Conservation (phyloP, 345 rosid species). For the Clausena lansium region DNA sequence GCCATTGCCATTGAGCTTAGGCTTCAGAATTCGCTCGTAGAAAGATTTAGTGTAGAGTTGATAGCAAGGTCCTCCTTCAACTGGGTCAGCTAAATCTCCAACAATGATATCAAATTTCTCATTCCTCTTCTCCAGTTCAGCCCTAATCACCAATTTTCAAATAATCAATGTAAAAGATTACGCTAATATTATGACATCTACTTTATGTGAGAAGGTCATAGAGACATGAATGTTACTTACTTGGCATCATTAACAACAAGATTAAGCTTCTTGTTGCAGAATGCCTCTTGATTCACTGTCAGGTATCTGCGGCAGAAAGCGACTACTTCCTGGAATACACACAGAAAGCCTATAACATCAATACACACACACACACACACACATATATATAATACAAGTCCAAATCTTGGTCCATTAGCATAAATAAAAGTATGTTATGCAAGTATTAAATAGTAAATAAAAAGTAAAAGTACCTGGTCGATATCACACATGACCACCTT, state of each 20-base stretch:
- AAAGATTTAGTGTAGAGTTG: slow-evolving; percentile 94
- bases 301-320: slow-evolving; percentile 70
- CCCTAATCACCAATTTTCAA: slow-evolving; percentile 39
- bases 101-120: slow-evolving; percentile 82
- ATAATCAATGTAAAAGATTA: neutral
- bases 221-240: slow-evolving; percentile 35
- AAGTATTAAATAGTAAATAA: neutral
- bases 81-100: slow-evolving; percentile 98
- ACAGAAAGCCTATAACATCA: neutral
- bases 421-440: no score
- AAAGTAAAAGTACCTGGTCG: slow-evolving; percentile 54
- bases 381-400: no score
- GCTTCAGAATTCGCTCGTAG: slow-evolving; percentile 72
- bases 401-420: neutral
- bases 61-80: slow-evolving; percentile 97
- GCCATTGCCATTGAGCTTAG: slow-evolving; percentile 73
- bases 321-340: slow-evolving; percentile 74
- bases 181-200: neutral
- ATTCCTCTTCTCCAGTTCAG: slow-evolving; percentile 68
- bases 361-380: neutral
- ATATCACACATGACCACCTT: slow-evolving; percentile 96
- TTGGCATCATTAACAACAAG: slow-evolving; percentile 85
- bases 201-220: neutral
- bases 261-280: slow-evolving; percentile 66
- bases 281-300: slow-evolving; percentile 77